phyloP scores from a whole-genome alignment of 148 eudicot genomes.

The Rhododendron simsii region DNA sequence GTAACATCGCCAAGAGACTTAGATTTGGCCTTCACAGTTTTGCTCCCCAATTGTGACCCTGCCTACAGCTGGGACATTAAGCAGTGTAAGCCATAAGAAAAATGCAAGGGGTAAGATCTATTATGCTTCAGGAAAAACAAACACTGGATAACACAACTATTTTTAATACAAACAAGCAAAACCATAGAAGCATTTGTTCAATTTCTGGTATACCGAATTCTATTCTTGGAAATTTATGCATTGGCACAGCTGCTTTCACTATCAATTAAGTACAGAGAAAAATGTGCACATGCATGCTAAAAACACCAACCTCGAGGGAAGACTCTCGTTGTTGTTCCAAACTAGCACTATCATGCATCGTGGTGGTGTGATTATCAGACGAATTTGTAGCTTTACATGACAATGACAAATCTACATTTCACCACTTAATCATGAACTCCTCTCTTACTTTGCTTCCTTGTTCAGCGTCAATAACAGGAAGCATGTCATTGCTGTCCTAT shows the following conservation, averaged over 20 bases:
- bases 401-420: slow-evolving; percentile 10
- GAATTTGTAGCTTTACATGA: slow-evolving; percentile 9
- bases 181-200: neutral
- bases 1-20: slow-evolving; percentile 19
- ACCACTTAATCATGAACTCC: neutral
- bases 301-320: slow-evolving; percentile 32
- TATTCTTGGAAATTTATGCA: neutral
- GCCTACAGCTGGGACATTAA: slow-evolving; percentile 22
- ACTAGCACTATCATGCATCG: slow-evolving; percentile 9
- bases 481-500: too few relatives aligned
- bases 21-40: slow-evolving; percentile 22
- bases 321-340: slow-evolving; percentile 8
- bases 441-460: slow-evolving; percentile 15
- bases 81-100: slow-evolving; percentile 8
- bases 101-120: neutral
- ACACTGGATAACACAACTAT: neutral
- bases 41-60: slow-evolving; percentile 21
- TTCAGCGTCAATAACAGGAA: slow-evolving; percentile 11
- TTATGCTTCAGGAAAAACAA: neutral
- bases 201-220: neutral
- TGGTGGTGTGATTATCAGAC: slow-evolving; percentile 8
- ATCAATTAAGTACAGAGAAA: neutral
- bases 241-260: neutral
- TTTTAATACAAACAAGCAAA: neutral
- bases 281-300: neutral